A percentile compares a stretch with the other conserved stretches of the same genome.
Evolutionary conservation across 2,329 filamentous ascomycete species (phyloP).

Genomic region (Massarina eburnea): DNA sequence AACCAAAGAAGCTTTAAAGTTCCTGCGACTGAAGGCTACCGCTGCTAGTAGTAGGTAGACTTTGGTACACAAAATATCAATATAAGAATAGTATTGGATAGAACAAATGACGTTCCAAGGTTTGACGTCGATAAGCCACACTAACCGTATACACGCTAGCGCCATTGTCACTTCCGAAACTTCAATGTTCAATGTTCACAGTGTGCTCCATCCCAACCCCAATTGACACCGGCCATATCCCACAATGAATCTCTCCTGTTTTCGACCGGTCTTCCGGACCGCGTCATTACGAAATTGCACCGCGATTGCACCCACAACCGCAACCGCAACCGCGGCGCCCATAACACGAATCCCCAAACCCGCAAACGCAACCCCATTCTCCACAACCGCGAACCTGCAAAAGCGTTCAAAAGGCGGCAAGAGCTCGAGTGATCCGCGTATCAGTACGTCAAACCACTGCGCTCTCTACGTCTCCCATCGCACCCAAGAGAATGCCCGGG

Average conservation of each 20-base stretch:
- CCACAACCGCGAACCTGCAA: constrained; percentile 29
- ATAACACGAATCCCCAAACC: constrained; percentile 11
- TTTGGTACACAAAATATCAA: too few relatives aligned
- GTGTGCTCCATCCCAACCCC: not conserved
- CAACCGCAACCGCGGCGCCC: constrained; percentile 18
- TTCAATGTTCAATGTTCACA: not conserved
- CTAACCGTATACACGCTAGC: not conserved
- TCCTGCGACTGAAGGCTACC: too few relatives aligned
- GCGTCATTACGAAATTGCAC: constrained; percentile 11
- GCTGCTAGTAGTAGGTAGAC: too few relatives aligned
- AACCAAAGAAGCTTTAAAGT: too few relatives aligned
- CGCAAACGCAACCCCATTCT: constrained; percentile 26
- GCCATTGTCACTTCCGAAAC: constrained; percentile 6
- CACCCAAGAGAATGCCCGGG: not conserved
- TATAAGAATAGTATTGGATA: too few relatives aligned
- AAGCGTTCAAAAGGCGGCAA: constrained; percentile 27
- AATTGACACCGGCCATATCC: constrained; percentile 10
- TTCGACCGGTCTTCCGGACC: constrained; percentile 27
- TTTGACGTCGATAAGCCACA: too few relatives aligned
- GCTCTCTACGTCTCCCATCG: not conserved
- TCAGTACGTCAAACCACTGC: constrained; percentile 28
- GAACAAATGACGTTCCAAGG: too few relatives aligned
- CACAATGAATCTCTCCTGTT: constrained; percentile 30
- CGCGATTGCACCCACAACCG: constrained; percentile 11
- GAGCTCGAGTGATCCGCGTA: constrained; percentile 28